phyloP scores from a whole-genome alignment of 768 basidiomycete species.

The Suillus variegatus region DNA sequence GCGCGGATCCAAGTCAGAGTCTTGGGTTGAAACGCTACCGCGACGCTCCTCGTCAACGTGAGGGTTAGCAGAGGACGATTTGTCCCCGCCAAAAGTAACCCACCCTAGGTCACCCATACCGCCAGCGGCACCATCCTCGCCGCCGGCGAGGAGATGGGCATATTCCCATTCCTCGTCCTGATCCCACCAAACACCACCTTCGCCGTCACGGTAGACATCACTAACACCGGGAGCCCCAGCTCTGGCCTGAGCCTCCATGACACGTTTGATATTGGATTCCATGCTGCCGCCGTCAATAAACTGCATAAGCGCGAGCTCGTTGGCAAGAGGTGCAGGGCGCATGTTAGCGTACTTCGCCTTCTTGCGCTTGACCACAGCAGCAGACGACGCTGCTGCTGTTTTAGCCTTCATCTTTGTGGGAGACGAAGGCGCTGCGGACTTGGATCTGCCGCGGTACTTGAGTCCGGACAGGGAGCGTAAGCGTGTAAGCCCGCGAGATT shows the following conservation, averaged over 20 bases:
- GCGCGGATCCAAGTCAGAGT: conserved; percentile 55
- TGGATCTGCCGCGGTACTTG: conserved; percentile 39
- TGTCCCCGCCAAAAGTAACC: conserved; percentile 41
- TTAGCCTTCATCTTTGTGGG: conserved; percentile 27
- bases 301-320: conserved; percentile 71
- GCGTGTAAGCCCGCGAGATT: conserved; percentile 38
- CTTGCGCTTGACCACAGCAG: conserved; percentile 47
- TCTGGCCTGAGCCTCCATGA: conserved; percentile 58
- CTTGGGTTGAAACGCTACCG: conserved; percentile 49
- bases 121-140: conserved; percentile 26
- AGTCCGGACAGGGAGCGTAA: conserved; percentile 57
- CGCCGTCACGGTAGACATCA: conserved; percentile 60
- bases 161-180: conserved; percentile 74
- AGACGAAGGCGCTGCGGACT: conserved; percentile 30
- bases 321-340: conserved; percentile 52
- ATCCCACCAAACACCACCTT: conserved; percentile 71
- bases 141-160: conserved; percentile 53
- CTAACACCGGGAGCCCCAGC: conserved; percentile 39
- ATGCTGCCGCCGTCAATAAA: conserved; percentile 64
- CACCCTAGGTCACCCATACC: conserved; percentile 40
- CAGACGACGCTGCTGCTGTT: conserved; percentile 18
- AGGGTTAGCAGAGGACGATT: conserved; percentile 14
- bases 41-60: conserved; percentile 37
- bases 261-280: conserved; percentile 52
- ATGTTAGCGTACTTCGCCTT: conserved; percentile 49